Percentiles rank a stretch among this genome's conserved stretches.
These are phyloP conservation scores for Oenanthe javanica DNA, from an alignment of 140 eudicot species.

Conservation along the genomic window DNA sequence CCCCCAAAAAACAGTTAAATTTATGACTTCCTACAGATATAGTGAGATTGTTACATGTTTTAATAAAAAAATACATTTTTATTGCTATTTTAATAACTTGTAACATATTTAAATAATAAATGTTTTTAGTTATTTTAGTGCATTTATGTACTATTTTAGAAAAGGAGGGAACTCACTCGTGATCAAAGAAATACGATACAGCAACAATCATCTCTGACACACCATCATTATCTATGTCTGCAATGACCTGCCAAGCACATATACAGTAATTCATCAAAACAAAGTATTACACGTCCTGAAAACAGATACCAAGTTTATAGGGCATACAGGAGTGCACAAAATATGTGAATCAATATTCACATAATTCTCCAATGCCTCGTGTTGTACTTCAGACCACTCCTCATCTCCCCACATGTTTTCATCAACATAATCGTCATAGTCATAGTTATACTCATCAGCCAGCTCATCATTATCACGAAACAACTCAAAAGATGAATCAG, in stretches of 20 bases:
- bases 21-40: no score
- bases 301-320: background rate
- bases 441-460: constrained; percentile 95
- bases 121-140: background rate
- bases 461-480: constrained; percentile 86
- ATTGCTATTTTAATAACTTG: background rate
- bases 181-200: constrained; percentile 97
- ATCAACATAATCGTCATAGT: constrained; percentile 95
- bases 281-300: background rate
- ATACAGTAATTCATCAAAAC: constrained; percentile 5
- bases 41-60: background rate
- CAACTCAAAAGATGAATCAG: constrained; percentile 90
- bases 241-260: constrained; percentile 65
- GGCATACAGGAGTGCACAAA: constrained; percentile 91
- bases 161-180: constrained; percentile 61
- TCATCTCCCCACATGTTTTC: constrained; percentile 96
- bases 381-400: constrained; percentile 85
- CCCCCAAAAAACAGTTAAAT: no score
- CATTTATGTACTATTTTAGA: background rate
- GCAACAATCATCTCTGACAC: constrained; percentile 94
- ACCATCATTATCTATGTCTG: constrained; percentile 95
- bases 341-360: constrained; percentile 93
- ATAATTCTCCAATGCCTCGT: constrained; percentile 61
- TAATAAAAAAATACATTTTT: background rate
- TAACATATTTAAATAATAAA: background rate